Conservation (phyloP, 345 rosid species). For the Pugionium dolabratum region DNA sequence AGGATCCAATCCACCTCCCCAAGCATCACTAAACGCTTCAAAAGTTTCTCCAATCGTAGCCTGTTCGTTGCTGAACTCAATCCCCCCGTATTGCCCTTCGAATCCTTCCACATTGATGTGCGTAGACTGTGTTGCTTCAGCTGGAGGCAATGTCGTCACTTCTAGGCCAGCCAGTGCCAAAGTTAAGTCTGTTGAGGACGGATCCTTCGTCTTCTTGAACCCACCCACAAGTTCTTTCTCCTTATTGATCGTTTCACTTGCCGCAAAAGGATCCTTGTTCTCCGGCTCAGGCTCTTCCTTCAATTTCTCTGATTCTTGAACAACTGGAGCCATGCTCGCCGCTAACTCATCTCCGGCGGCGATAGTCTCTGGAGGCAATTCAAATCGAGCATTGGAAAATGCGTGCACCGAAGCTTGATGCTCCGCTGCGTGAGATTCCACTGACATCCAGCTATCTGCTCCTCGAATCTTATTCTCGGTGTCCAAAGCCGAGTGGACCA, state of each 20-base stretch:
- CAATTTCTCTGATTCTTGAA: constrained; percentile 50
- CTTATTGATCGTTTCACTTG: constrained; percentile 69
- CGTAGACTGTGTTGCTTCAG: constrained; percentile 95
- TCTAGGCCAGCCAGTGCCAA: constrained; percentile 90
- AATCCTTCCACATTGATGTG: constrained; percentile 91
- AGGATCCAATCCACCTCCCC: constrained; percentile 99
- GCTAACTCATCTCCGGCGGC: constrained; percentile 80
- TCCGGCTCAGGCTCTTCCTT: constrained; percentile 63
- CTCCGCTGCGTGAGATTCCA: constrained; percentile 66
- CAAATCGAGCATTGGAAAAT: constrained; percentile 63
- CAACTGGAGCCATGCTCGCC: constrained; percentile 59
- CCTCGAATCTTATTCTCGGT: constrained; percentile 94
- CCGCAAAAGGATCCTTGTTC: constrained; percentile 89
- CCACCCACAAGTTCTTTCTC: constrained; percentile 79
- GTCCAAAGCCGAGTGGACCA: constrained; percentile 93
- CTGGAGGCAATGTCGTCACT: constrained; percentile 91
- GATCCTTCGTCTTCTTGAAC: constrained; percentile 83
- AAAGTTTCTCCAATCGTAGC: constrained; percentile 91
- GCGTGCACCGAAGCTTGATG: constrained; percentile 65
- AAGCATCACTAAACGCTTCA: constrained; percentile 84
- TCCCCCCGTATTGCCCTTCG: constrained; percentile 96
- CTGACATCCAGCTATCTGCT: constrained; percentile 69
- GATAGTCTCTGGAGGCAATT: constrained; percentile 78
- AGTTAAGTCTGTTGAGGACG: constrained; percentile 64
- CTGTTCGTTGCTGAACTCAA: constrained; percentile 86